Evolutionary conservation across 2,329 filamentous ascomycete species (phyloP), one percentile per base, ranked within the genome.

Genomic region (Verticillium tricorpus): DNA sequence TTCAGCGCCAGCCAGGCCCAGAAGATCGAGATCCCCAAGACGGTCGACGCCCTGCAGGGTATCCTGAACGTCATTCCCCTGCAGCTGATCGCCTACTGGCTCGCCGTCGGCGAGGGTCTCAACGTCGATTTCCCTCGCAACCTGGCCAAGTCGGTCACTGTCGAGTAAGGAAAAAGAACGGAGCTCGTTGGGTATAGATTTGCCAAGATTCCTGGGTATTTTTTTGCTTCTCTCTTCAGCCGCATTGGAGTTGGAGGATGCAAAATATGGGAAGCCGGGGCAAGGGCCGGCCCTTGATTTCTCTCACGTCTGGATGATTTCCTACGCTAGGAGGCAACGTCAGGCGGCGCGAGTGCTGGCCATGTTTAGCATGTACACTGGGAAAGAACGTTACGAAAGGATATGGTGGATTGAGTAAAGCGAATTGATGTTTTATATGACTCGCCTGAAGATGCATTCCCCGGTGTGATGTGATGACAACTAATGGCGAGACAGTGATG

Each of bases 51-150:
- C 71, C 86, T 99, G 62, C 95, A 99, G 83, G 95, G 95, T 77
- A 89, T 99, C 69, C 86, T 99, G 74, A 99, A 99, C 79, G 95
- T 99, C 72, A 92, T 99, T 69, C 95, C 95, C 59, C 85, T 99
- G 72, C 95, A 99, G 83, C 85, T 99, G 70, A 97, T 99, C 81
- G 92, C 95, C 63, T 99, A 99, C 86, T 98, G 95, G 94, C 88
- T 99, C 67, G 95, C 95, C 60, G 94, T 99, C 71, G 90, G 90
- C 68, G 95, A 97, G 82, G 94, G 93, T 59, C 83, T 97, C 68
- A 98, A 99, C 76, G 95, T 99, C 64, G 95, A 99, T 76, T 98
- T 98, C 87, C 95, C 95, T 62, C 90, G 95, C 73, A 99, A 99
- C 83, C 81, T 99, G 80, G 95, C 95, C 77, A 99, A 99, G 88